Percentiles rank a stretch among this genome's conserved stretches.
Evolutionary conservation across 148 eudicot genomes (phyloP).

Genomic region (Pharnaceum exiguum): DNA sequence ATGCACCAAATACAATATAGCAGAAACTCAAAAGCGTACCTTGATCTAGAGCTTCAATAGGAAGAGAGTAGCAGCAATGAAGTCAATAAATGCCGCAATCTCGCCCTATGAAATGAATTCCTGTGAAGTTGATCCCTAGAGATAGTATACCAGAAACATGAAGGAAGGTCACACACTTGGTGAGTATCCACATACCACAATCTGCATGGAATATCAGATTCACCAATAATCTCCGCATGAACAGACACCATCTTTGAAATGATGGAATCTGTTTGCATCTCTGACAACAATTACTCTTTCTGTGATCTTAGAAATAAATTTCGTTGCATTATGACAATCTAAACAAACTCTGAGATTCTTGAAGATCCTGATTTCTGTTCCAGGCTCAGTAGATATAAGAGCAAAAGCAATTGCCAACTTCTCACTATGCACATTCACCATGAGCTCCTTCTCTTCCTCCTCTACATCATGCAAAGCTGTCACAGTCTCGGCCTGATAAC

Average conservation of each 20-base stretch:
- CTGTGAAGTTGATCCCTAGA: neutral
- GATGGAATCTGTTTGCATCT: slow-evolving; percentile 91
- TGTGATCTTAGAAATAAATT: slow-evolving; percentile 56
- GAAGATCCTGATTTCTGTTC: slow-evolving; percentile 66
- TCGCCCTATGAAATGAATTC: neutral
- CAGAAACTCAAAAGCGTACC: neutral
- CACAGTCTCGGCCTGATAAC: slow-evolving; percentile 61
- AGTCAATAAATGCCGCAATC: neutral
- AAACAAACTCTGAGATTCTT: slow-evolving; percentile 82
- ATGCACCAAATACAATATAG: neutral
- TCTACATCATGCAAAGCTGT: slow-evolving; percentile 81
- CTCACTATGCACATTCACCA: slow-evolving; percentile 77
- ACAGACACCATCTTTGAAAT: slow-evolving; percentile 62
- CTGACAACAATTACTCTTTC: slow-evolving; percentile 64
- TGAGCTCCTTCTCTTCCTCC: slow-evolving; percentile 88
- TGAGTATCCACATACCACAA: neutral
- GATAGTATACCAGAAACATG: neutral
- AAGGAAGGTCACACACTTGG: too few species aligned
- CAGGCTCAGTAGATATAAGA: slow-evolving; percentile 57
- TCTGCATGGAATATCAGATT: slow-evolving; percentile 8
- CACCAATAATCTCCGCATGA: slow-evolving; percentile 87
- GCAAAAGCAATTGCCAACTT: slow-evolving; percentile 83
- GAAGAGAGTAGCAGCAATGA: neutral
- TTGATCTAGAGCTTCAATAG: neutral
- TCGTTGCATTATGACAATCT: slow-evolving; percentile 81